These are phyloP conservation scores for Candida insectalens DNA, from an alignment of 805 yeast species.

Conservation along the genomic window DNA sequence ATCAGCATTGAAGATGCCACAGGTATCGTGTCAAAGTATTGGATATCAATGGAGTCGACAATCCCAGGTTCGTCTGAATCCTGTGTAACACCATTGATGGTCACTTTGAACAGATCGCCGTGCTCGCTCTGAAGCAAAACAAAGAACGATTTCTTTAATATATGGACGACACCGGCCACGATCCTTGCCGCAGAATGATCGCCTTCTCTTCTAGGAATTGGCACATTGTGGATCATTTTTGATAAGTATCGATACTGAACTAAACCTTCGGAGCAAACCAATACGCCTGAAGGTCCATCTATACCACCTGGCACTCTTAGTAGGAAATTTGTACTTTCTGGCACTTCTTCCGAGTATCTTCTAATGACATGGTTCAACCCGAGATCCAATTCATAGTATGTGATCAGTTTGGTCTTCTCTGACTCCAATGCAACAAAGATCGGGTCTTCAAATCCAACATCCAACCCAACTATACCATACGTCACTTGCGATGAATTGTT, in stretches of 20 bases:
- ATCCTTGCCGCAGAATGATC: conserved; percentile 25
- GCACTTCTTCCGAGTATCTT: conserved; percentile 32
- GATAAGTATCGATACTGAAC: conserved; percentile 41
- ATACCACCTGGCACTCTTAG: conserved; percentile 63
- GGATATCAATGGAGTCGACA: conserved; percentile 35
- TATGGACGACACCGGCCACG: conserved; percentile 54
- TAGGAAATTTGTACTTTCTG: conserved; percentile 37
- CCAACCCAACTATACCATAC: conserved; percentile 47
- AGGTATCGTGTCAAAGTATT: conserved; percentile 74
- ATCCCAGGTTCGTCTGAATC: conserved; percentile 26
- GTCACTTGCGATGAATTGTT: conserved; percentile 41
- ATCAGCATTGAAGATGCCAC: conserved; percentile 45
- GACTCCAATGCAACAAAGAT: conserved; percentile 73
- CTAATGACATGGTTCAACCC: conserved; percentile 73
- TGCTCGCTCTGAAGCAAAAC: conserved; percentile 55
- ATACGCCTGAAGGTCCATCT: conserved; percentile 63
- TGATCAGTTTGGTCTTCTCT: conserved; percentile 36
- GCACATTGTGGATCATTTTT: conserved; percentile 27
- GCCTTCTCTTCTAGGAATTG: conserved; percentile 43
- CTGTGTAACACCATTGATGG: conserved; percentile 35
- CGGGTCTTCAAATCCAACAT: conserved; percentile 77
- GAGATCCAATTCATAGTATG: conserved; percentile 74
- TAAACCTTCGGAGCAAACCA: conserved; percentile 50
- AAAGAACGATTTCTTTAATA: conserved; percentile 53
- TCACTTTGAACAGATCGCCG: conserved; percentile 73